phyloP scores from a whole-genome alignment of 2,329 filamentous ascomycete species.

The Biscogniauxia marginata region DNA sequence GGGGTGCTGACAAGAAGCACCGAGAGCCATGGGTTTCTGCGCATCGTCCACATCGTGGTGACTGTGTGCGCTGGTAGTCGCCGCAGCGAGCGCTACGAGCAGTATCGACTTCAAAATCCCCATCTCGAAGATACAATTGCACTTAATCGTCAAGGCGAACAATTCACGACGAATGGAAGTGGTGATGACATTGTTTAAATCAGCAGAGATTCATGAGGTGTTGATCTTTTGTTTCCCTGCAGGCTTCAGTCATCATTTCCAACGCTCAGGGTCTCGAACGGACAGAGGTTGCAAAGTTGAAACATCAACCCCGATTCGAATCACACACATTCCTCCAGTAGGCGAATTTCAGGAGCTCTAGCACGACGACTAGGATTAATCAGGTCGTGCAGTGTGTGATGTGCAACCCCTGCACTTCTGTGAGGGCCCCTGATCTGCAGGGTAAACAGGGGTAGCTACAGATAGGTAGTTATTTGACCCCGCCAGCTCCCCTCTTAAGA shows the following conservation, averaged over 20 bases:
- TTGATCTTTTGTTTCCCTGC: conserved; percentile 1
- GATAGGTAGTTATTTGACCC: conserved; percentile 17
- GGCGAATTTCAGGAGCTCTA: conserved; percentile 9
- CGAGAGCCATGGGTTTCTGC: conserved; percentile 23
- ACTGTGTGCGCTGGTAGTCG: conserved; percentile 20
- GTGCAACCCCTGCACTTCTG: conserved; percentile 12
- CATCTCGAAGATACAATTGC: conserved; percentile 11
- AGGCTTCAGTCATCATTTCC: conserved; percentile 6
- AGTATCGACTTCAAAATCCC: conserved; percentile 19
- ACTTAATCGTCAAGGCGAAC: neutral
- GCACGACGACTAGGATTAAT: conserved; percentile 15
- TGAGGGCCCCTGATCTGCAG: conserved; percentile 25
- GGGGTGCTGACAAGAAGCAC: conserved; percentile 32
- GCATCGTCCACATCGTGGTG: conserved; percentile 14
- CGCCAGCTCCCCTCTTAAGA: conserved; percentile 9
- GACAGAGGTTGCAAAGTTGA: conserved; percentile 22
- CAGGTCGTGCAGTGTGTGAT: conserved; percentile 23
- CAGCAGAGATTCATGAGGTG: neutral
- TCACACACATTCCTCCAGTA: conserved; percentile 6
- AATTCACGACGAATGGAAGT: conserved; percentile 1
- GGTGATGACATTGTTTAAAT: neutral
- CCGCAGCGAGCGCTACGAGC: conserved; percentile 16
- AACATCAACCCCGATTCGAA: conserved; percentile 21
- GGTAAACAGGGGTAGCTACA: conserved; percentile 14
- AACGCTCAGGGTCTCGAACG: conserved; percentile 2